Base-by-base conservation (phyloP, 2,329 filamentous ascomycete species). In the Lecanicillium sp. region DNA sequence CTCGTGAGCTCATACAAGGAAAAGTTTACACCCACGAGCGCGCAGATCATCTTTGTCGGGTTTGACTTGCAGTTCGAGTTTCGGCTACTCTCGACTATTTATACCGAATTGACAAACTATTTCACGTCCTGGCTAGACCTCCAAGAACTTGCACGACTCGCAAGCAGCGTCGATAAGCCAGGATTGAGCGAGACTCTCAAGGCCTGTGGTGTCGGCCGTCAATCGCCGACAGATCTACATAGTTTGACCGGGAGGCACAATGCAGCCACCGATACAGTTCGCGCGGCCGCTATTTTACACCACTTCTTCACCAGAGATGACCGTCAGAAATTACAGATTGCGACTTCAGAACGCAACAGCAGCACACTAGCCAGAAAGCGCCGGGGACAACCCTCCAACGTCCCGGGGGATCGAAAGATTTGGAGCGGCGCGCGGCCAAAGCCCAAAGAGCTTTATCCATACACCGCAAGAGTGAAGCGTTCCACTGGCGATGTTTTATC, bases 41-140 rank as follows among this genome's bases (percentile, higher is more conserved):
- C 5, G 12, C 30, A 37, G 7, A 15, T 45, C 10, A 14, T 45
- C 5, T 15, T 45, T 2, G 43, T 38, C 9, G 42, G 30, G 1
- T 45, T 45, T 14, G 42, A 45, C 17, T 6, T 45, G 5, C 42
- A 20, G 2, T 45, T 14, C 15, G 42, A 45, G 15, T 45, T 45
- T 20, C 11, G n/a, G 21, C 12, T 45, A 8, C 33, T 45, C 11
- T 37, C 32, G 17, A 45, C 42, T n/a, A 29, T 29, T 8, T 37
- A 36, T 32, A 20, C n/a, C 9, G 8, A n/a, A 14, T 23, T 45
- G 4, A 21, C 42, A 15, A 12, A 29, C 2, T 45, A 45, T n/a
- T 45, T 45, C 4, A 45, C 30, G 5, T 47, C 44, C 14, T 47
- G 44, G 36, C 19, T 47, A n/a, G 44, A 47, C 19, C 4, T 47